These are phyloP conservation scores for Rubus idaeus DNA, from an alignment of 306 rosid genomes.

Conservation along the genomic window DNA sequence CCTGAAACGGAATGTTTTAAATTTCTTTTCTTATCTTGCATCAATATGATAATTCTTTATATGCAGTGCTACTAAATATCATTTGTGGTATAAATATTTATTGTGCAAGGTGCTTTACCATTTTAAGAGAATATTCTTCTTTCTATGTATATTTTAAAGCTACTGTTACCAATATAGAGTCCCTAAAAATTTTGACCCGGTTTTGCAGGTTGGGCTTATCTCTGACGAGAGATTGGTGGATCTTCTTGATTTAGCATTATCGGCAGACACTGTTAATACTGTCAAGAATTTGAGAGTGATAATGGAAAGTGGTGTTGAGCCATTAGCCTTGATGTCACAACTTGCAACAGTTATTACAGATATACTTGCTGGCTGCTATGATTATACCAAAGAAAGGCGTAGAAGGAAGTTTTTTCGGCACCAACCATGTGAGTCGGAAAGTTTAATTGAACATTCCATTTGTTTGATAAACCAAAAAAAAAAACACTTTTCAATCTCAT, in stretches of 20 bases:
- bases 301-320: constrained; percentile 97
- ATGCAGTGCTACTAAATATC: not conserved
- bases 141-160: not conserved
- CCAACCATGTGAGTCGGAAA: constrained; percentile 68
- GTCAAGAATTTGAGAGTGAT: constrained; percentile 89
- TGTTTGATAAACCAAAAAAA: constrained; percentile 4
- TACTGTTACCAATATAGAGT: not conserved
- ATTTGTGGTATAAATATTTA: not conserved
- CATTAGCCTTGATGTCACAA: constrained; percentile 93
- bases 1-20: not conserved
- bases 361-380: constrained; percentile 92
- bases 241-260: constrained; percentile 95
- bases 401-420: constrained; percentile 88
- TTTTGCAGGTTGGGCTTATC: constrained; percentile 89
- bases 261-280: constrained; percentile 95
- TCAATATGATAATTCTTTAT: not conserved
- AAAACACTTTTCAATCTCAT: not conserved
- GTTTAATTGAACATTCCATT: not conserved
- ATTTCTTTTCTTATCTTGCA: not conserved
- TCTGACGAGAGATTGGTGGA: constrained; percentile 95
- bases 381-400: constrained; percentile 63
- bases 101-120: not conserved
- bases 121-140: not conserved
- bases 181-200: constrained; percentile 25
- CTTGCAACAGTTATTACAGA: constrained; percentile 96